phyloP scores from a whole-genome alignment of 1,284 basidiomycete species.

The Cutaneotrichosporon cavernicola region DNA sequence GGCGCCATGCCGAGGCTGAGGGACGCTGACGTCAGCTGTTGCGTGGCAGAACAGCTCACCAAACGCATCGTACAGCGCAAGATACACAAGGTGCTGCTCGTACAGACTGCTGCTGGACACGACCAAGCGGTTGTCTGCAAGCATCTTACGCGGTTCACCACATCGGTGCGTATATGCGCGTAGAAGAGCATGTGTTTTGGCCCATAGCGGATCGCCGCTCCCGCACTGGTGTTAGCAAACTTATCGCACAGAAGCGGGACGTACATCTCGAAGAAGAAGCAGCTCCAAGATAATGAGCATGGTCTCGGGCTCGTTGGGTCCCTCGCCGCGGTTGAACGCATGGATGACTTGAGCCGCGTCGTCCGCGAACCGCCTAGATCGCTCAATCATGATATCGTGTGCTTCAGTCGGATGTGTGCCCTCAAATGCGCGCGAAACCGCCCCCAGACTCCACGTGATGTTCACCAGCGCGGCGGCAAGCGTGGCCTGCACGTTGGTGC shows the following conservation, averaged over 20 bases:
- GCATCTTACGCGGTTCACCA: slow-evolving; percentile 16
- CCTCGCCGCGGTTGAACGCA: slow-evolving; percentile 6
- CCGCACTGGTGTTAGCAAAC: slow-evolving; percentile 16
- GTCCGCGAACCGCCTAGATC: slow-evolving; percentile 9
- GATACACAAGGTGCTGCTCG: slow-evolving; percentile 22
- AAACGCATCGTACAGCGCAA: slow-evolving; percentile 21
- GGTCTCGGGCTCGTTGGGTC: slow-evolving; percentile 17
- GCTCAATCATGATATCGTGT: slow-evolving; percentile 15
- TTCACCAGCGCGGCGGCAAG: slow-evolving; percentile 21
- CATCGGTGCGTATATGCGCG: slow-evolving; percentile 12
- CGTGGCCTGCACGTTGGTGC: slow-evolving; percentile 7
- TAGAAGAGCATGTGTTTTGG: slow-evolving; percentile 14
- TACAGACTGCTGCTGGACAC: slow-evolving; percentile 13
- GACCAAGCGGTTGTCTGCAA: slow-evolving; percentile 11
- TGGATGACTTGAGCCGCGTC: slow-evolving; percentile 17
- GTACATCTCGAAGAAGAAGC: slow-evolving; percentile 21
- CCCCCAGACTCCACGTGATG: slow-evolving; percentile 16
- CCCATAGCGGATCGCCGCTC: slow-evolving; percentile 18
- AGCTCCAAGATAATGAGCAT: slow-evolving; percentile 19
- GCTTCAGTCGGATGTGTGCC: not conserved
- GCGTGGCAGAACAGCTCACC: slow-evolving; percentile 2
- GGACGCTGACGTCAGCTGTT: slow-evolving; percentile 9
- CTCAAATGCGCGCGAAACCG: slow-evolving; percentile 18
- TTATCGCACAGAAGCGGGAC: not conserved
- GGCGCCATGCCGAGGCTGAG: slow-evolving; percentile 14